Evolutionary conservation across 345 rosid genomes (phyloP), one percentile per base, ranked within the genome.

Genomic region (Erucastrum elatum): DNA sequence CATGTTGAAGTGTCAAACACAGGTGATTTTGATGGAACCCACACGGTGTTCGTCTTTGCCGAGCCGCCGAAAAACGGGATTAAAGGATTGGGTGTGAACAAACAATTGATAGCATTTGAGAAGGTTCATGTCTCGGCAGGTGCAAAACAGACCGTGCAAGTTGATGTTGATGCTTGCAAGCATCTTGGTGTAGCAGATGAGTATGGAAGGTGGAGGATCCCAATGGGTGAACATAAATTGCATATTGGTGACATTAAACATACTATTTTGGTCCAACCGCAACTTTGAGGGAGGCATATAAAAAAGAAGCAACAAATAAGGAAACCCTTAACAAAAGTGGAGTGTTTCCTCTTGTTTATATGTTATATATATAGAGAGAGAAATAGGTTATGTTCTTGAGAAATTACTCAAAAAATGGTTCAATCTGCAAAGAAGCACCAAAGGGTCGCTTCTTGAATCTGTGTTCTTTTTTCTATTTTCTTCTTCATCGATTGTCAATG

Each of bases 171-270:
- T 61, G 91, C 86, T 67, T 95, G 99, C 49, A 86, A 91, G 78
- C 96, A 93, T 77, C 81, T 95, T 63, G 90, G 93, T 49, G 86
- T 91, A 6, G 98, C 86, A 2, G 99, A 95, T 60, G 78, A 78
- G 71, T 83, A 83, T 6, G 99, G 99, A 5, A 84, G 84, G 77
- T 88, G 93, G 81, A 95, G 99, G 80, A 87, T 95, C 72, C 99
- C 99, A 3, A 81, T 90, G 81, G 98, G 98, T 62, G 80, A 89
- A 37, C 99, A 95, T 72, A 71, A 77, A 30, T 51, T 95, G 41
- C 93, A 83, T 41, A 82, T 95, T 65, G 99, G 98, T 58, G 94
- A 88, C 66, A 82, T 94, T 81, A 88, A 91, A 84, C 98, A 92
- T 85, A 87, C 95, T 44, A 76, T 94, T 77, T 84, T 88, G 6